Conservation (phyloP, 164 flowering plant genomes). For the Vitis vinifera region ASM3070453v1 NC_081821.1:2825001-2825500, state of each 20-base stretch:
- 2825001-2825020: too few species aligned
- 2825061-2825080: too few species aligned
- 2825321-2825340: not conserved
- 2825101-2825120: not conserved
- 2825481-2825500: not conserved
- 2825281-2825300: too few species aligned
- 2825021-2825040: too few species aligned
- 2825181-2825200: not conserved
- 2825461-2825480: not conserved
- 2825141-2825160: not conserved
- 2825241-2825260: not conserved
- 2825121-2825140: not conserved
- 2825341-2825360: not conserved
- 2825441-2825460: not conserved
- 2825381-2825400: not conserved
- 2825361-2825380: too few species aligned
- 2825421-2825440: not conserved
- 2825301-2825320: too few species aligned
- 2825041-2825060: too few species aligned
- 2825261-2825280: not conserved
- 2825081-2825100: not conserved
- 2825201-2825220: not conserved
- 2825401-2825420: not conserved
- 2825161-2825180: not conserved
- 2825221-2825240: not conserved